Evolutionary conservation across 257 asterid genomes (phyloP), one percentile per base, ranked within the genome.

Genomic region (Primulina eburnea): DNA sequence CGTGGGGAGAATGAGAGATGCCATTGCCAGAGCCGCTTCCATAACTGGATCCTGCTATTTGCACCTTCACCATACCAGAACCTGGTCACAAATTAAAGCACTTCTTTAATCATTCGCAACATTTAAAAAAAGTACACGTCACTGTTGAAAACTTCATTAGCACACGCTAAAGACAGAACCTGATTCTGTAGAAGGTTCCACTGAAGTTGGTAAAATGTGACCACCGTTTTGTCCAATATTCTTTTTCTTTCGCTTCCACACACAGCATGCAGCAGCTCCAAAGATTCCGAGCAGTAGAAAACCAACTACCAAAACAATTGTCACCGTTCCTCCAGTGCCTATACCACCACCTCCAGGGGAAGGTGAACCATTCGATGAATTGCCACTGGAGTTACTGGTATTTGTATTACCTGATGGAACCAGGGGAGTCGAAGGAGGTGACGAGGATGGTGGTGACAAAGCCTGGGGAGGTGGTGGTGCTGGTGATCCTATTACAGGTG

Each of bases 201-300:
- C 26, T 17, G 92, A 80, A 61, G 86, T 79, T 71, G 97, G 95
- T 81, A 86, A 74, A 76, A 84, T 68, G 82, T 81, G 70, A n/a
- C 86, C 89, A 24, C 79, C 84, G 67, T 69, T 86, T 60, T 62
- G 76, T 53, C 79, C 82, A 55, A 81, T 57, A 62, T 76, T 82
- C 87, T 76, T 87, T 82, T 84, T 89, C 88, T 89, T 91, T 69
- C 86, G 77, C 80, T 82, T 88, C 85, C 84, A 73, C 40, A 82
- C 11, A 69, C 88, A 85, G 78, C 82, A 91, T 57, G 75, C 86
- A 24, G 64, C 76, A 35, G 65, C 32, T 69, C 89, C 96, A 65
- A 91, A 63, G 34, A 86, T 6, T 64, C 86, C 81, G 20, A 93
- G 86, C 78, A 89, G 62, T 26, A 93, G 37, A 72, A 86, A 21